Conservation (phyloP, 2,329 filamentous ascomycete species). For the Mycosphaerella sp. region DNA sequence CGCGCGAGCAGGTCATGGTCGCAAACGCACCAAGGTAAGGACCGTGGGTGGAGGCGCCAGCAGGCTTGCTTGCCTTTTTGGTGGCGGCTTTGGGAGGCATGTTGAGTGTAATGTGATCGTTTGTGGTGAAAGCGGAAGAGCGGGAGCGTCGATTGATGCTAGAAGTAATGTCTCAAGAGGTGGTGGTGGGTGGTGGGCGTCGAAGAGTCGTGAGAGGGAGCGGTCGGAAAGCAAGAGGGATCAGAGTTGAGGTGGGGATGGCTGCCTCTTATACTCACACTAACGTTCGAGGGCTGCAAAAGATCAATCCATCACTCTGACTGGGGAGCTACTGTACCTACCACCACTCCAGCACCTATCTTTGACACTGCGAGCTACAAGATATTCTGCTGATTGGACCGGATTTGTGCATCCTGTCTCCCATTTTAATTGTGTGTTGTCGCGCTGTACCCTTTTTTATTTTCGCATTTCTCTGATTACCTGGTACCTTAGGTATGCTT, state of each 20-base stretch:
- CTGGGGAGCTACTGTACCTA: not conserved
- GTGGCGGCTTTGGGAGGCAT: constrained; percentile 23
- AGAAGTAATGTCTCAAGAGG: not conserved
- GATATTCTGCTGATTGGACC: too few species aligned
- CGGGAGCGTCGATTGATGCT: constrained; percentile 17
- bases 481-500: too few species aligned
- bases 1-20: constrained; percentile 29
- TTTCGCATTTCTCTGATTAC: too few species aligned
- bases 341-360: too few species aligned
- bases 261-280: not conserved
- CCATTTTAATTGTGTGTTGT: too few species aligned
- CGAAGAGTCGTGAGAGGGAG: not conserved
- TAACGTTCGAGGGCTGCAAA: not conserved
- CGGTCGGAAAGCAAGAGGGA: not conserved
- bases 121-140: constrained; percentile 11
- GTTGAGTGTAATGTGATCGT: constrained; percentile 15
- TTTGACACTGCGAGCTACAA: too few species aligned
- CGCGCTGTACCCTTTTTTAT: too few species aligned
- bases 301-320: not conserved
- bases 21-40: constrained; percentile 59
- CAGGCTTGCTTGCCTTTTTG: constrained; percentile 29
- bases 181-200: not conserved
- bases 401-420: too few species aligned
- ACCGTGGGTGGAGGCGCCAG: constrained; percentile 53
- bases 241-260: not conserved